Evolutionary conservation across 208 protist species (phyloP), one percentile per base, ranked within the genome.

Genomic region (Trypanosoma rangeli): DNA sequence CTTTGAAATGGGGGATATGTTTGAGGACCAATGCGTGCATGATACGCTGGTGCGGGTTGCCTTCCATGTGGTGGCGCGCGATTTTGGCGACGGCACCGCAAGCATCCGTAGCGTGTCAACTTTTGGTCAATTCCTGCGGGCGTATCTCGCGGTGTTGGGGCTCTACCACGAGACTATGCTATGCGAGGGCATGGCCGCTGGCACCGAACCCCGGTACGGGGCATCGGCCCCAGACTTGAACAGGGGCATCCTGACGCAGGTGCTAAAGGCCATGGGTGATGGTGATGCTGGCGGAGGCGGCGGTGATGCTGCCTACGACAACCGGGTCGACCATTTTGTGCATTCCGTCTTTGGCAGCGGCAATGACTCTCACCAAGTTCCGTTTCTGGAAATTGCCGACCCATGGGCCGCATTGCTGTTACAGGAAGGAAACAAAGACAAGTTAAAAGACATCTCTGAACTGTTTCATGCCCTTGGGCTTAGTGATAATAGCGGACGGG

Each of bases 1-100:
- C 28, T 66, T 89, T 55, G 61, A 56, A 8, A 71, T 85, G 24
- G 8, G 35, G 9, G 44, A 60, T 12, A 49, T 83, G 8, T 74
- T 86, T 35, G 71, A 75, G 18, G 69, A 78, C 49, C 69, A 63
- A 49, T 55, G 52, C 22, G 74, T 80, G 15, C 78, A 85, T 64
- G 73, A 80, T 26, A 53, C 61, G 5, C 62, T 85, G 54, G 63
- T 73, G 22, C 26, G 42, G 35, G 55, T 57, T 31, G 72, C 61
- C 39, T 59, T 60, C 67, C 49, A 53, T 26, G 59, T n/a, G 18
- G 60, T 22, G 13, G 48, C 44, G n/a, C 8, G 9, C 35, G 39
- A 67, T 20, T 16, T 33, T 18, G 37, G 15, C 31, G 39, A 53
- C 65, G 67, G 26, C 15, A 5, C 37, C 48, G 13, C 54, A 37